A percentile compares a stretch with the other conserved stretches of the same genome.
These are phyloP conservation scores for Immersiella caudata DNA, from an alignment of 495 filamentous ascomycete genomes.

Conservation along the genomic window DNA sequence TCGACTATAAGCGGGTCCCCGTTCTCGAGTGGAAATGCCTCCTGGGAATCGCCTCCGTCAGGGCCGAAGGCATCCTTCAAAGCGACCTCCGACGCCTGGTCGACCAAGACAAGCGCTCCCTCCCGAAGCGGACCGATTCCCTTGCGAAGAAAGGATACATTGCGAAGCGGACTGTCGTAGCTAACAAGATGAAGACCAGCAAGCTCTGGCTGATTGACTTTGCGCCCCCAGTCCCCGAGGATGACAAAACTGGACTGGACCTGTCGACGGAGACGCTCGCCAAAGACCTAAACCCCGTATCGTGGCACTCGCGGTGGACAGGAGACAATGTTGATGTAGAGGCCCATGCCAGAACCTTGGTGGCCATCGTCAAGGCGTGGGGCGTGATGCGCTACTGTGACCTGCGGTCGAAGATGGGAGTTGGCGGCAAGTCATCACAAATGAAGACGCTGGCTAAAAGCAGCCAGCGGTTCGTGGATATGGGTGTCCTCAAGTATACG, in stretches of 20 bases:
- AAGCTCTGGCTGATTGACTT: conserved; percentile 66
- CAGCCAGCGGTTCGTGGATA: conserved; percentile 66
- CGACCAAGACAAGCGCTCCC: conserved; percentile 86
- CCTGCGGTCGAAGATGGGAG: conserved; percentile 63
- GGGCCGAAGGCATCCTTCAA: conserved; percentile 74
- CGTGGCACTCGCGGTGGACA: conserved; percentile 54
- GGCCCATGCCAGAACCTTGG: conserved; percentile 48
- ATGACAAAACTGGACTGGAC: conserved; percentile 37
- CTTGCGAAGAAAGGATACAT: conserved; percentile 82
- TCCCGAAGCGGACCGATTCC: conserved; percentile 77
- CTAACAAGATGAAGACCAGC: conserved; percentile 68
- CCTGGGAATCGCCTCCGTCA: conserved; percentile 75
- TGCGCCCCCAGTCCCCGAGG: conserved; percentile 44
- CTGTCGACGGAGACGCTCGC: conserved; percentile 40
- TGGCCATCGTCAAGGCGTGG: conserved; percentile 54
- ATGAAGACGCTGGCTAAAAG: conserved; percentile 70
- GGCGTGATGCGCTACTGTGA: conserved; percentile 57
- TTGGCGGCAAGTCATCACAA: conserved; percentile 60
- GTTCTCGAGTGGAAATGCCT: conserved; percentile 72
- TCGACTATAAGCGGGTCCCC: conserved; percentile 69
- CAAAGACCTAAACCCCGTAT: conserved; percentile 47
- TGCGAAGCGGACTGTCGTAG: conserved; percentile 71
- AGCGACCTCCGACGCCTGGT: conserved; percentile 73
- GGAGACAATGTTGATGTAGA: conserved; percentile 56
- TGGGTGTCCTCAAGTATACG: conserved; percentile 71